phyloP scores from a whole-genome alignment of 2,329 filamentous ascomycete species.

The Fusarium tjaetaba region DNA sequence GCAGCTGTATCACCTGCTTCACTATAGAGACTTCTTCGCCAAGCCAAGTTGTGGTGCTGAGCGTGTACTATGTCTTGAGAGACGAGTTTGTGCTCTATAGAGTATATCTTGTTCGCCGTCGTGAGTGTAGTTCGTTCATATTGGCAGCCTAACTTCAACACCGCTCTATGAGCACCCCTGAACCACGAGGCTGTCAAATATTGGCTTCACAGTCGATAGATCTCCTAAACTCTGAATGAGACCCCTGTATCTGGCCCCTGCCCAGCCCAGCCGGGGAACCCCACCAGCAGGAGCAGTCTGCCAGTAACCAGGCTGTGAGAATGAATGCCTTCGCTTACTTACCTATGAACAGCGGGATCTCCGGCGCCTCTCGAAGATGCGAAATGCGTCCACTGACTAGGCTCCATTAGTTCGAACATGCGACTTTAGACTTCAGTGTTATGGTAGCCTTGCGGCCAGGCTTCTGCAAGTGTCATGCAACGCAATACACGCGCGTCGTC shows the following conservation, averaged over 20 bases:
- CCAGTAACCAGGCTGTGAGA: slow-evolving; percentile 33
- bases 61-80: not conserved
- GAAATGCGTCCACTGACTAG: slow-evolving; percentile 31
- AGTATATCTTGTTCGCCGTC: not conserved
- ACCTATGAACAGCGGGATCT: slow-evolving; percentile 25
- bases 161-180: slow-evolving; percentile 14
- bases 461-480: slow-evolving; percentile 25
- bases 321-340: slow-evolving; percentile 33
- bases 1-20: slow-evolving; percentile 20
- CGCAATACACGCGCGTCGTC: slow-evolving; percentile 35
- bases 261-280: slow-evolving; percentile 31
- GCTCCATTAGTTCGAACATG: slow-evolving; percentile 27
- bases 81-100: not conserved
- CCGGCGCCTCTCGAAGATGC: slow-evolving; percentile 29
- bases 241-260: slow-evolving; percentile 33
- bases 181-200: slow-evolving; percentile 13
- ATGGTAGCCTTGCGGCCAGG: slow-evolving; percentile 34
- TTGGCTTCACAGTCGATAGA: slow-evolving; percentile 32
- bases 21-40: slow-evolving; percentile 6
- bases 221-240: slow-evolving; percentile 29
- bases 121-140: not conserved
- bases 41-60: slow-evolving; percentile 19
- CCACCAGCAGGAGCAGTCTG: slow-evolving; percentile 28
- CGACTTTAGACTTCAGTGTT: slow-evolving; percentile 7
- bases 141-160: slow-evolving; percentile 11